Evolutionary conservation across 129 eudicot species (phyloP).

Genomic region (Calendula officinalis): DNA sequence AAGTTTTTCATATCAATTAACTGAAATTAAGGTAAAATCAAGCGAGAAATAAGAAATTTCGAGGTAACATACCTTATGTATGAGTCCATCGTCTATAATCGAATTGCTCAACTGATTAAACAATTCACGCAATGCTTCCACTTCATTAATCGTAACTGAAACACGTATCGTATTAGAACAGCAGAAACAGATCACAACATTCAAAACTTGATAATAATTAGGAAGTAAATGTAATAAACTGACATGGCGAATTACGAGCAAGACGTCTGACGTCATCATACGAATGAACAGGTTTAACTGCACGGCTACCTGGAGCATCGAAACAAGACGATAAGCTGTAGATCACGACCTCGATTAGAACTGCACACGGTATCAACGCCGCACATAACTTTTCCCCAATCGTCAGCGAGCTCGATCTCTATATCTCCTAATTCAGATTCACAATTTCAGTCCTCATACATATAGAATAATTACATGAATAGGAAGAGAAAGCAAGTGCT

Average conservation of each 20-base stretch:
- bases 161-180: neutral
- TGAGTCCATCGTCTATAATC: constrained; percentile 53
- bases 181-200: constrained; percentile 6
- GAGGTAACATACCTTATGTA: constrained; percentile 44
- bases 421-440: constrained; percentile 36
- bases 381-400: constrained; percentile 37
- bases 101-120: constrained; percentile 48
- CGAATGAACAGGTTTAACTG: constrained; percentile 12
- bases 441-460: constrained; percentile 15
- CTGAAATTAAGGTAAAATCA: neutral
- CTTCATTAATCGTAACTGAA: constrained; percentile 54
- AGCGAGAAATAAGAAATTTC: constrained; percentile 5
- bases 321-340: constrained; percentile 29
- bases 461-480: neutral
- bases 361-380: constrained; percentile 32
- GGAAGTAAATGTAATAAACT: constrained; percentile 10
- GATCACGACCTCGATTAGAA: constrained; percentile 30
- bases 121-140: constrained; percentile 51
- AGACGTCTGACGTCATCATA: constrained; percentile 39
- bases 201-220: neutral
- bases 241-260: constrained; percentile 47
- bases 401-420: constrained; percentile 45
- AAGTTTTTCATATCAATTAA: neutral
- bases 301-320: constrained; percentile 14
- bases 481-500: neutral